These are phyloP conservation scores for Cordyceps pruinosa DNA, from an alignment of 2,329 filamentous ascomycete species.

Conservation along the genomic window DNA sequence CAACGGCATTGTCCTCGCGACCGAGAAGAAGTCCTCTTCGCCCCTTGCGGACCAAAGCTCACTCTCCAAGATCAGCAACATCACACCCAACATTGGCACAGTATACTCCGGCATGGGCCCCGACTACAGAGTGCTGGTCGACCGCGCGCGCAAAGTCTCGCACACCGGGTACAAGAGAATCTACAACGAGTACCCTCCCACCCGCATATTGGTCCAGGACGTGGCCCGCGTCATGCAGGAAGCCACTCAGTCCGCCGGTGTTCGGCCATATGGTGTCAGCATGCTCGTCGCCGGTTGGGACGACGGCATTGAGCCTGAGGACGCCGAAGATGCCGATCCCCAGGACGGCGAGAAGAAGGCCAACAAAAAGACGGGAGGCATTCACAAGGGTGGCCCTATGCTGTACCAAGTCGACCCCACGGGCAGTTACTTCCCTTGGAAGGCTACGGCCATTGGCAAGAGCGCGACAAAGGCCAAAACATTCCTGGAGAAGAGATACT, in stretches of 20 bases:
- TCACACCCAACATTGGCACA: slow-evolving; percentile 99
- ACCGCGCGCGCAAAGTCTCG: slow-evolving; percentile 95
- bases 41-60: slow-evolving; percentile 93
- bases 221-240: slow-evolving; percentile 98
- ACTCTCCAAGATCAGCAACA: slow-evolving; percentile 92
- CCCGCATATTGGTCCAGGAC: slow-evolving; percentile 97
- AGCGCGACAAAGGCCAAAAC: slow-evolving; percentile 97
- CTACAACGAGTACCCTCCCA: slow-evolving; percentile 99
- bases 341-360: slow-evolving; percentile 60
- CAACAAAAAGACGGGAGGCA: slow-evolving; percentile 85
- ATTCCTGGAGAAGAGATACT: slow-evolving; percentile 98
- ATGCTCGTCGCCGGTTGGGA: slow-evolving; percentile 96
- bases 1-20: slow-evolving; percentile 97
- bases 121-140: slow-evolving; percentile 94
- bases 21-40: slow-evolving; percentile 98
- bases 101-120: slow-evolving; percentile 99
- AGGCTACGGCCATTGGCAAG: slow-evolving; percentile 98
- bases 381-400: slow-evolving; percentile 92
- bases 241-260: slow-evolving; percentile 95
- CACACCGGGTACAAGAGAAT: slow-evolving; percentile 99
- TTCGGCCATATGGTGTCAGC: slow-evolving; percentile 93
- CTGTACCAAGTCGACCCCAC: slow-evolving; percentile 99
- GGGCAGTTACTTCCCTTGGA: slow-evolving; percentile 98
- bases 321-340: slow-evolving; percentile 56
- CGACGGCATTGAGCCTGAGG: slow-evolving; percentile 86